phyloP scores from a whole-genome alignment of 2,329 filamentous ascomycete species.

The Cordyceps fumosorosea region DNA sequence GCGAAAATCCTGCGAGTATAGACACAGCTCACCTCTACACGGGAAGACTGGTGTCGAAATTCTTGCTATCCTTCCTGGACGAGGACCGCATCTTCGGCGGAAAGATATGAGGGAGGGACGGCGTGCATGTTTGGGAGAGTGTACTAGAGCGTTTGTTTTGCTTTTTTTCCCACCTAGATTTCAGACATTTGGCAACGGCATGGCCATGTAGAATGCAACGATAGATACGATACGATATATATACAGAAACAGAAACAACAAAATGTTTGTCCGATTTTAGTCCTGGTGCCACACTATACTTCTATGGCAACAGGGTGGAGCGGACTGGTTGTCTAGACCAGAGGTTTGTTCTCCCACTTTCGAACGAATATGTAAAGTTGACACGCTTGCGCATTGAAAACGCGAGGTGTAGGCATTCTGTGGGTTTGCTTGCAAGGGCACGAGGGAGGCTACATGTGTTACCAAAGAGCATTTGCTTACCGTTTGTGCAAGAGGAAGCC shows the following conservation, averaged over 20 bases:
- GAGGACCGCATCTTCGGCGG: slow-evolving; percentile 42
- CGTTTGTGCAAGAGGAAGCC: neutral
- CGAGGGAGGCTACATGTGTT: neutral
- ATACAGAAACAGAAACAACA: neutral
- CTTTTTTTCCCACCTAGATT: slow-evolving; percentile 6
- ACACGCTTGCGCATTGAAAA: slow-evolving; percentile 51
- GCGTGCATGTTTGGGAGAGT: too few species aligned
- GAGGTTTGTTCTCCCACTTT: slow-evolving; percentile 55
- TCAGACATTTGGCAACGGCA: neutral
- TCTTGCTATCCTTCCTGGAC: slow-evolving; percentile 48
- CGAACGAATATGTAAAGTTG: slow-evolving; percentile 51
- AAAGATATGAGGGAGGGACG: slow-evolving; percentile 14
- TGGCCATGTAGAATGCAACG: neutral
- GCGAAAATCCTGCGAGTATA: slow-evolving; percentile 39
- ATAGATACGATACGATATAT: neutral
- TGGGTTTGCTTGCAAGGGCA: slow-evolving; percentile 30
- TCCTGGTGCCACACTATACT: slow-evolving; percentile 50
- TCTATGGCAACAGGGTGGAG: slow-evolving; percentile 59
- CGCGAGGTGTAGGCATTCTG: slow-evolving; percentile 57
- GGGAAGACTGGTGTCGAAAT: slow-evolving; percentile 46
- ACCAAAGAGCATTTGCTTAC: neutral
- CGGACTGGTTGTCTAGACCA: slow-evolving; percentile 62
- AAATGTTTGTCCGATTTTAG: slow-evolving; percentile 57
- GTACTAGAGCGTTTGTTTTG: neutral
- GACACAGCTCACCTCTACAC: slow-evolving; percentile 45